Conservation (phyloP, 2,329 filamentous ascomycete species). For the Byssothecium circinans region DNA sequence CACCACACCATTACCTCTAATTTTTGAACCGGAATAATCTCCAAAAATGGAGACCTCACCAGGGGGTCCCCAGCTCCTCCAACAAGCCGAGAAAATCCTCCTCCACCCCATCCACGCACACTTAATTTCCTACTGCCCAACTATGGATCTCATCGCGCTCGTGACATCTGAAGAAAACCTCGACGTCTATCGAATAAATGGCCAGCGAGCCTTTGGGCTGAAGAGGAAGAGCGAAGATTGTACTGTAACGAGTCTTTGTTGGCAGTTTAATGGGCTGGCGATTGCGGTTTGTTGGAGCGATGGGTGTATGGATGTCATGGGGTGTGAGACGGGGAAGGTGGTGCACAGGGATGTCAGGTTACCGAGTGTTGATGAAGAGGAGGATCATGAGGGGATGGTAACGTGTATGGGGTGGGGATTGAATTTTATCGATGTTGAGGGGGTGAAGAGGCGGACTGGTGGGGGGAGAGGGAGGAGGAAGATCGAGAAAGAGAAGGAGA, state of each 20-base stretch:
- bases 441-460: conserved; percentile 47
- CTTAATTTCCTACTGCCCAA: conserved; percentile 75
- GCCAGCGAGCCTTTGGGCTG: conserved; percentile 66
- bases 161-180: conserved; percentile 70
- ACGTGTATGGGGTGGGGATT: conserved; percentile 57
- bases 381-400: conserved; percentile 23
- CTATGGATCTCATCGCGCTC: conserved; percentile 79
- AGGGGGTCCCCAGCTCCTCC: conserved; percentile 28
- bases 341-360: conserved; percentile 61
- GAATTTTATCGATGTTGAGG: conserved; percentile 56
- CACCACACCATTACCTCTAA: conserved; percentile 3
- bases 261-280: conserved; percentile 63
- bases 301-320: conserved; percentile 74
- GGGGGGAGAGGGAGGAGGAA: conserved; percentile 14
- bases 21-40: neutral
- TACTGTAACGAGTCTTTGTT: conserved; percentile 44
- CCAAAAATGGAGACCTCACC: conserved; percentile 15
- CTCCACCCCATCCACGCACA: conserved; percentile 55
- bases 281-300: conserved; percentile 85
- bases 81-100: conserved; percentile 47
- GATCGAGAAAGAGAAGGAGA: conserved; percentile 1
- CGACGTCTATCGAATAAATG: conserved; percentile 75
- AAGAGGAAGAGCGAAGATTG: conserved; percentile 43
- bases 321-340: conserved; percentile 78
- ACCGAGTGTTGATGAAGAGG: conserved; percentile 9